Conservation (phyloP, 2,329 filamentous ascomycete species). For the Apiospora marii region DNA sequence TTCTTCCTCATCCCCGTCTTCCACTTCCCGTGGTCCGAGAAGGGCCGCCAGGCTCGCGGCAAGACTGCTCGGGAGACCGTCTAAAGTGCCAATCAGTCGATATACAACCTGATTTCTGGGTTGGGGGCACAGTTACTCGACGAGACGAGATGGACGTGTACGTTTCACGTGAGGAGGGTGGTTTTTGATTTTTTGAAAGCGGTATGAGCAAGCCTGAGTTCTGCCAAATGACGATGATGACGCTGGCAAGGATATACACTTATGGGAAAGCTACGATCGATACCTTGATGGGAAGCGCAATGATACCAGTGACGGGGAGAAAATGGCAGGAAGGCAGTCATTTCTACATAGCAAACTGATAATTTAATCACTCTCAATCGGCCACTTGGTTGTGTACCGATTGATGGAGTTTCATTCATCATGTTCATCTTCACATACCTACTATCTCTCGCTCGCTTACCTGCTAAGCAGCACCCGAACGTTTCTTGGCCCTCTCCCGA, state of each 20-base stretch:
- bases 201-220: background rate
- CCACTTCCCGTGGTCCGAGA: constrained; percentile 94
- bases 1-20: constrained; percentile 94
- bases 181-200: background rate
- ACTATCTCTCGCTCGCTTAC: background rate
- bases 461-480: background rate
- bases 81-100: background rate
- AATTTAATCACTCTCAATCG: constrained; percentile 11
- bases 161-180: background rate
- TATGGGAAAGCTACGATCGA: background rate
- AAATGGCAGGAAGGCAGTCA: constrained; percentile 1
- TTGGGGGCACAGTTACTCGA: background rate
- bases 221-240: background rate
- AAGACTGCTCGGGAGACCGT: constrained; percentile 44
- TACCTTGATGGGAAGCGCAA: constrained; percentile 14
- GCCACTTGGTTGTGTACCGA: background rate
- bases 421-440: background rate
- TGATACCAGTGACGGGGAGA: constrained; percentile 7
- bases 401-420: constrained; percentile 5
- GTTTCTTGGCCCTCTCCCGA: too few relatives aligned
- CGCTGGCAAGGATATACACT: background rate
- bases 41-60: constrained; percentile 67
- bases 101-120: background rate
- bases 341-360: constrained; percentile 18
- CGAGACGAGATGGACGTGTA: background rate